Conservation (phyloP, 768 basidiomycete genomes). For the Baorangia bicolor region DNA sequence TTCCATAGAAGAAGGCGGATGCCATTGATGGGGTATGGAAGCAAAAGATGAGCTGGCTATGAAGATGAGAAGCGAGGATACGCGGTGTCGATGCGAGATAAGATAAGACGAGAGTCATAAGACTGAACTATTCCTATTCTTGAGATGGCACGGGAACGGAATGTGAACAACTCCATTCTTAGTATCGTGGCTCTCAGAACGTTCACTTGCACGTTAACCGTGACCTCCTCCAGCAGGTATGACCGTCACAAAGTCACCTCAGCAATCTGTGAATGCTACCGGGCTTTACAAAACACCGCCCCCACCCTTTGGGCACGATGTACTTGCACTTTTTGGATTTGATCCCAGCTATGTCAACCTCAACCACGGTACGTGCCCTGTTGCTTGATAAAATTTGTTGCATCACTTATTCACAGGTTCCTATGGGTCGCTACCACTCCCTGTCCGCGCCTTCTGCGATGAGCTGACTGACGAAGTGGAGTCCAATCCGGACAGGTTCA, state of each 20-base stretch:
- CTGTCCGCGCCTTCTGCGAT: slow-evolving; percentile 47
- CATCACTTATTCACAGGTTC: slow-evolving; percentile 42
- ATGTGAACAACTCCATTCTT: neutral
- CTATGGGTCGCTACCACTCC: slow-evolving; percentile 54
- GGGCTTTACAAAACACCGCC: slow-evolving; percentile 28
- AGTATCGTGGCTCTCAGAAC: too few relatives aligned
- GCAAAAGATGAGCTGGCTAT: neutral
- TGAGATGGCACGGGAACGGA: neutral
- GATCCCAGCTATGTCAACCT: slow-evolving; percentile 61
- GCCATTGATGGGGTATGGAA: slow-evolving; percentile 22
- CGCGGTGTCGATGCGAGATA: neutral
- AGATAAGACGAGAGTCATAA: neutral
- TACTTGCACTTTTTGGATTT: slow-evolving; percentile 54
- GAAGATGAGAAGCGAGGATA: neutral
- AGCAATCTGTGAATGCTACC: neutral
- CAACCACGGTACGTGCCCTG: slow-evolving; percentile 52
- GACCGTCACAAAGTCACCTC: slow-evolving; percentile 1
- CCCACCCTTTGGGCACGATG: slow-evolving; percentile 54
- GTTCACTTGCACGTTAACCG: neutral
- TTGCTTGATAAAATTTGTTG: neutral
- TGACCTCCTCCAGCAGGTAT: neutral
- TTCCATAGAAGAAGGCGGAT: slow-evolving; percentile 85
- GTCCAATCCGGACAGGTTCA: slow-evolving; percentile 56
- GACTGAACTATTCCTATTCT: neutral
- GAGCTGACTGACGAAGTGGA: slow-evolving; percentile 45